Base-by-base conservation (phyloP, 2,329 filamentous ascomycete genomes). In the Ceratocystis cacaofunesta region DNA sequence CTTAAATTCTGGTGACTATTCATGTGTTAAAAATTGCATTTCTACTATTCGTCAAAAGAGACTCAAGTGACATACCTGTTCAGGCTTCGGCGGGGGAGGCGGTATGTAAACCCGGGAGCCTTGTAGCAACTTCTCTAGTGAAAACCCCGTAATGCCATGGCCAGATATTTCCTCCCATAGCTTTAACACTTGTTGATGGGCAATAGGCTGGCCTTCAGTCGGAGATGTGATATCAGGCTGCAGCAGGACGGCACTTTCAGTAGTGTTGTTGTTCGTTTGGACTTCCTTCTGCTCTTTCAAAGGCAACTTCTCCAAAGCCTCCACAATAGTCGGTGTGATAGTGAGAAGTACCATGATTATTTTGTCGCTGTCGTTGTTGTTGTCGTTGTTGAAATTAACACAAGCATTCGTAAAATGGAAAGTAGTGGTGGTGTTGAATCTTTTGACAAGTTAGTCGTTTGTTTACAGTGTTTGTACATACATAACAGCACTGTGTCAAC, bases 51-150 rank as follows among this genome's bases (percentile, higher is more conserved):
- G 58, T 58, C n/a, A 15, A 28, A 63, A 63, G 65, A 28, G 36
- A 4, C 32, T 17, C 41, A 12, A 22, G n/a, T 44, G 77, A 41
- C 83, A 68, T 77, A 92, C 89, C 12, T 87, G 88, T 72, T 91
- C 86, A 2, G 85, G 82, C 72, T 91, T 95, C 3, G 87, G 85
- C 4, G 86, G 82, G 15, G 89, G 87, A n/a, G 91, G 90, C n/a
- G 89, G 83, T 8, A 85, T 75, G 74, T 95, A 95, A 69, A 95
- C 77, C 64, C 73, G 80, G 30, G 90, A 84, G 58, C 90, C 89
- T 65, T 78, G 82, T 8, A 97, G 79, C 41, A 97, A 81, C 43
- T 76, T 72, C 69, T 92, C 87, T 12, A 97, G 79, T 17, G 79
- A 83, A 67, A 76, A 79, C 12, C 70, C 68, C 3, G 70, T 68